A percentile compares a stretch with the other conserved stretches of the same genome.
These are phyloP conservation scores for Pyracantha coccinea DNA, from an alignment of 331 rosid species.

Conservation along the genomic window DNA sequence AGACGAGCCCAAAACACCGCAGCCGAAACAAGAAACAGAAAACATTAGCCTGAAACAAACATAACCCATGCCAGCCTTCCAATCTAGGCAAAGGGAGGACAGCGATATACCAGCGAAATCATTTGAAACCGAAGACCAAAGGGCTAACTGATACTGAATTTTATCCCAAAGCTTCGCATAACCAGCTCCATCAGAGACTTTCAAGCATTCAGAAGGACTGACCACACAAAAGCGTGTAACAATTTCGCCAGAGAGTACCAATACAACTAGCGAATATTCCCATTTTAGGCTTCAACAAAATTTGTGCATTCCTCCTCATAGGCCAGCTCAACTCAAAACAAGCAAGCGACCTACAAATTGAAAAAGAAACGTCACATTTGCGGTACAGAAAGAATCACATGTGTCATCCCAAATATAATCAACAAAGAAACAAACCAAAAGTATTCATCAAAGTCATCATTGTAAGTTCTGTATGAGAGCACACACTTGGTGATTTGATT, in stretches of 20 bases:
- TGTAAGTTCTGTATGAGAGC: too few species aligned
- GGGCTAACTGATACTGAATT: too few species aligned
- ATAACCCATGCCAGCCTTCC: too few species aligned
- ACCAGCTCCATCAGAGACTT: neutral
- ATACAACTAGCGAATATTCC: slow-evolving; percentile 59
- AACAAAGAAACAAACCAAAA: slow-evolving; percentile 57
- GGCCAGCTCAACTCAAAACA: slow-evolving; percentile 93
- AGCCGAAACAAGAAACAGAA: too few species aligned
- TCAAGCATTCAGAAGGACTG: neutral
- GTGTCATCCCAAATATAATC: neutral
- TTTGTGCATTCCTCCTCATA: slow-evolving; percentile 39
- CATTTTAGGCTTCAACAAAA: slow-evolving; percentile 46
- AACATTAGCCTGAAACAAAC: too few species aligned
- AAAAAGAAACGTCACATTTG: slow-evolving; percentile 6
- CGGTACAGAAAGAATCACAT: neutral
- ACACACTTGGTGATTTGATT: neutral
- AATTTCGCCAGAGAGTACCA: neutral
- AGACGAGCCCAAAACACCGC: too few species aligned
- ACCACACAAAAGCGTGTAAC: neutral
- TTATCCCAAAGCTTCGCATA: too few species aligned
- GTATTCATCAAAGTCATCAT: slow-evolving; percentile 92
- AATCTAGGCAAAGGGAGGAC: too few species aligned
- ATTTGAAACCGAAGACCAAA: too few species aligned
- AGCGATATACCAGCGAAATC: too few species aligned
- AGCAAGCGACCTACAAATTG: slow-evolving; percentile 68